A percentile compares a stretch with the other conserved stretches of the same genome.
phyloP scores from a whole-genome alignment of 2,329 filamentous ascomycete species.

The Venturia nashicola region DNA sequence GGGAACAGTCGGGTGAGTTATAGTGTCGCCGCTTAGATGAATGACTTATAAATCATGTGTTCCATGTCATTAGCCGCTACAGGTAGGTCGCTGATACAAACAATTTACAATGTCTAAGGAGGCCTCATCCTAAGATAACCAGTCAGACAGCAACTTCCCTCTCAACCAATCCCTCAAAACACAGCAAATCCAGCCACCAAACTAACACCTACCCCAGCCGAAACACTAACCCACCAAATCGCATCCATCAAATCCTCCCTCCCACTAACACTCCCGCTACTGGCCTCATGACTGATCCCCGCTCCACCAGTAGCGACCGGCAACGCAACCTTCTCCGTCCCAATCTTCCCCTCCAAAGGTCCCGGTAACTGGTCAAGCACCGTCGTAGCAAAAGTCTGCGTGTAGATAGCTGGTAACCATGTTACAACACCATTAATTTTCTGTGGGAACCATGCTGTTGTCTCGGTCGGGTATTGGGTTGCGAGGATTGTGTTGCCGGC shows the following conservation, averaged over 20 bases:
- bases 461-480: conserved; percentile 14
- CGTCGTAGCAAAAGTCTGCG: conserved; percentile 16
- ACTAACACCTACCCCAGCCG: not conserved
- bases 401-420: conserved; percentile 21
- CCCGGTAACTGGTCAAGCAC: conserved; percentile 14
- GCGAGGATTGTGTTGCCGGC: not conserved
- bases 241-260: not conserved
- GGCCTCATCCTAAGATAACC: too few relatives aligned
- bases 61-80: not conserved
- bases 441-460: conserved; percentile 22
- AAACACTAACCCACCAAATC: not conserved
- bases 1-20: conserved; percentile 48
- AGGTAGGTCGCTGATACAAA: not conserved
- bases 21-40: conserved; percentile 16
- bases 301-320: not conserved
- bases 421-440: conserved; percentile 15
- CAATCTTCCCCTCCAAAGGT: conserved; percentile 20
- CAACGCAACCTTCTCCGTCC: conserved; percentile 9
- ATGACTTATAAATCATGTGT: not conserved
- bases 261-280: not conserved
- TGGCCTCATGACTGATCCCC: not conserved
- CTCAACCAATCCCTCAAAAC: not conserved
- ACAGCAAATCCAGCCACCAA: not conserved
- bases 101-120: too few relatives aligned
- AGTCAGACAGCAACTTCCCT: too few relatives aligned